Base-by-base conservation (phyloP, 495 filamentous ascomycete species). In the Hypoxylon fuscum region DNA sequence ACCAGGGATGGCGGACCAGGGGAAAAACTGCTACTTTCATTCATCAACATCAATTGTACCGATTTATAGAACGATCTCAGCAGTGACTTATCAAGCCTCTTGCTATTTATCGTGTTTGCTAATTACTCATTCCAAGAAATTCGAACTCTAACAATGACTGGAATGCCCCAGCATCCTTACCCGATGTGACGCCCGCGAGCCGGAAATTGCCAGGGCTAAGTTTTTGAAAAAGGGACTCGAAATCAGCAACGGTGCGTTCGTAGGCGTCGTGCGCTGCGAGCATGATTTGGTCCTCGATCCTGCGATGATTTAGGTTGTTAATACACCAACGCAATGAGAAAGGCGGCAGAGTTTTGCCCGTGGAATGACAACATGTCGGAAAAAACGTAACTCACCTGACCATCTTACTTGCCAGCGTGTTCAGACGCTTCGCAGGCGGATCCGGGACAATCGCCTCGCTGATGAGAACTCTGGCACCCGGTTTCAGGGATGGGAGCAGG, bases 401-500 rank as follows among this genome's bases (percentile, higher is more conserved):
- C 55, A 58, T 51, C 42, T 59, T 62, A n/a, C 48, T 57, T 20
- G 63, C 58, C n/a, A 64, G 45, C 7, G 55, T 60, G 12, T 60
- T 65, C 17, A 55, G n/a, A 21, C 62, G 46, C 21, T 50, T 55
- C 6, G 64, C 68, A 40, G 64, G 54, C 15, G 72, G 57, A 17
- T 69, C 52, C 1, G 74, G 71, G 31, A 73, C 32, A 10, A 75
- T 61, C 17, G 58, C 67, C 15, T 77, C 75, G 56, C 66, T 70
- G n/a, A 76, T 61, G 18, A 77, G 37, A 40, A 74, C 55, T n/a
- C 64, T 71, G 3, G 74, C 71, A 0, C 70, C 66, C 2, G 55
- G 53, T 11, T 62, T 72, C 57, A 82, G 52, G 34, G 67, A 67
- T 18, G 77, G 73, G 1, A 74, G 62, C 1, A 78, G 44, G 2